Evolutionary conservation across 176 grass and related monocot genomes (phyloP).

Genomic region (Calamus simplicifolius): DNA sequence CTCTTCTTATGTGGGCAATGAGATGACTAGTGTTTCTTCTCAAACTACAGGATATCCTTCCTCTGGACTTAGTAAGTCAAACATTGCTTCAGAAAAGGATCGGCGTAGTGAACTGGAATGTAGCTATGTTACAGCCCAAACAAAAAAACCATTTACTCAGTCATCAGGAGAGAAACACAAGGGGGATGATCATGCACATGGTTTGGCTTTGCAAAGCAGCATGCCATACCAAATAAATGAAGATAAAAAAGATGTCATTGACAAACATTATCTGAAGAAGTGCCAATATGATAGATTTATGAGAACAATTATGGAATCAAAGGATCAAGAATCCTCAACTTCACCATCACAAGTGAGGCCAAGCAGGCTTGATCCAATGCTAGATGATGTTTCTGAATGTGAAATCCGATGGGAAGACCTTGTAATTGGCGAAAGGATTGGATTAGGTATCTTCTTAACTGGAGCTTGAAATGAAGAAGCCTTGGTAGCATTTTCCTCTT

Average conservation of each 20-base stretch:
- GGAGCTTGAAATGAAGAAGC: too few species aligned
- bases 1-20: constrained; percentile 21
- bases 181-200: constrained; percentile 27
- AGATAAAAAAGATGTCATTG: constrained; percentile 22
- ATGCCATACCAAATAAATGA: constrained; percentile 34
- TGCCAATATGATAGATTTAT: constrained; percentile 56
- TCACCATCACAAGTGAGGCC: constrained; percentile 27
- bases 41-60: constrained; percentile 22
- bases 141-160: constrained; percentile 25
- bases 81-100: constrained; percentile 14
- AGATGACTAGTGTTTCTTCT: constrained; percentile 36
- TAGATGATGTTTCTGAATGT: constrained; percentile 90
- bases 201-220: constrained; percentile 23
- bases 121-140: constrained; percentile 28
- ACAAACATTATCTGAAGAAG: constrained; percentile 48
- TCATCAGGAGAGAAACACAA: constrained; percentile 32
- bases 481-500: too few species aligned
- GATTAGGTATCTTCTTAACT: constrained; percentile 67
- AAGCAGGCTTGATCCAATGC: constrained; percentile 63
- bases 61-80: constrained; percentile 26
- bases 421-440: constrained; percentile 97
- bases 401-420: constrained; percentile 99
- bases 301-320: constrained; percentile 33
- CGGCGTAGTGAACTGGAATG: constrained; percentile 35
- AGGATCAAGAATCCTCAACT: constrained; percentile 37